phyloP scores from a whole-genome alignment of 1,284 basidiomycete species.

The Takashimella tepidaria region DNA sequence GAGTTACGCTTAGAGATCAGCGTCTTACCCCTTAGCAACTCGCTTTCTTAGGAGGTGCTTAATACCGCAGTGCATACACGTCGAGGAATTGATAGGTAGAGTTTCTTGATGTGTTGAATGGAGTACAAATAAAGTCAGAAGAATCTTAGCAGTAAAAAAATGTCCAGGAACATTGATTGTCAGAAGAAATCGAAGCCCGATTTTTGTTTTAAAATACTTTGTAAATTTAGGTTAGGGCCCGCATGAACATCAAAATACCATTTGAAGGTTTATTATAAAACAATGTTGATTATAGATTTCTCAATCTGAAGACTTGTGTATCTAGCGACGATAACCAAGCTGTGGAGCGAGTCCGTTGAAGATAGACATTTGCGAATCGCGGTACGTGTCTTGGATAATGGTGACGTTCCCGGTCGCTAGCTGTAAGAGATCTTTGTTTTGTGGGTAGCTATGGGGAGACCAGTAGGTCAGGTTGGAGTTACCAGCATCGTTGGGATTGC shows the following conservation, averaged over 20 bases:
- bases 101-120: too few species aligned
- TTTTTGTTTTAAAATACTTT: too few species aligned
- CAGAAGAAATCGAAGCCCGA: too few species aligned
- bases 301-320: too few species aligned
- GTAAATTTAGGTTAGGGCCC: too few species aligned
- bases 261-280: neutral
- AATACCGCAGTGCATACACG: too few species aligned
- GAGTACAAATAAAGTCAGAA: too few species aligned
- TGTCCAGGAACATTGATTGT: too few species aligned
- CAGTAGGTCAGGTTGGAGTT: constrained; percentile 27
- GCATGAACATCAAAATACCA: too few species aligned
- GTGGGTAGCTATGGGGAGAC: constrained; percentile 25
- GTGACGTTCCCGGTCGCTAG: constrained; percentile 25
- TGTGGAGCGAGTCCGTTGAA: constrained; percentile 17
- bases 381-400: constrained; percentile 36
- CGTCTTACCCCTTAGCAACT: neutral
- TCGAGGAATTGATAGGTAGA: too few species aligned
- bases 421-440: constrained; percentile 28
- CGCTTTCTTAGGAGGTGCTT: neutral
- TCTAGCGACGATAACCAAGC: neutral
- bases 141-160: too few species aligned
- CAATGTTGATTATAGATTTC: neutral
- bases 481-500: neutral
- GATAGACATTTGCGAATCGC: constrained; percentile 32
- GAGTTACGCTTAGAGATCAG: neutral